Base-by-base conservation (phyloP, 768 basidiomycete species). In the Clitopilus hobsonii region DNA sequence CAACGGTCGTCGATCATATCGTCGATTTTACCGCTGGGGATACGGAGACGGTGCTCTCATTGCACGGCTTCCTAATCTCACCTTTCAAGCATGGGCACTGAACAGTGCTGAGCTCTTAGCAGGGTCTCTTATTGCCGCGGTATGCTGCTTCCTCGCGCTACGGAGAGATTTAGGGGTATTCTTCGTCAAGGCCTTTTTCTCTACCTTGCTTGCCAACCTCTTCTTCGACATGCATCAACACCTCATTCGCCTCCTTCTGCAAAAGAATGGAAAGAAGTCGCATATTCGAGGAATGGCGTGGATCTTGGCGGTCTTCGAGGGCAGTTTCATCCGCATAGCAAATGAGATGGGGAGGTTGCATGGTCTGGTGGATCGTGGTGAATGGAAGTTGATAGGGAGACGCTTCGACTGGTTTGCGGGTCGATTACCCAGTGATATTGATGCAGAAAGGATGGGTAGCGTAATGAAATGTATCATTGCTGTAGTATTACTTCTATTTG, bases 361-460 rank as follows among this genome's bases (percentile, higher is more conserved):
- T 1, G 82, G 83, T 1, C 57, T 78, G 14, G 18, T 83, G 7
- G 69, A 71, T 49, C 64, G 80, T n/a, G 58, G 73, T 0, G 81
- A 84, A 58, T 67, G 67, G 5, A 5, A 10, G 1, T 56, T 60
- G 1, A 49, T 83, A 18, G 73, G 76, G 0, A 59, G 55, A 24
- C 63, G 83, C 5, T 85, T 85, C 50, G 83, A 84, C 52, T 84
- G 82, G 82, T 85, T 84, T 54, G 66, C 76, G 0, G 70, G 75
- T 6, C 61, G 74, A 25, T 58, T 48, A 16, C 76, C 73, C 0
- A 60, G 69, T 3, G 76, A 80, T 0, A 67, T 59, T 52, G 58
- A 65, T 0, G 79, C 83, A 28, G 80, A 85, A 58, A 70, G 67
- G 25, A 65, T 23, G 59, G n/a, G n/a, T n/a, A n/a, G n/a, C n/a